Evolutionary conservation across 2,329 filamentous ascomycete species (phyloP), one percentile per base, ranked within the genome.

Genomic region (Hortaea werneckii): DNA sequence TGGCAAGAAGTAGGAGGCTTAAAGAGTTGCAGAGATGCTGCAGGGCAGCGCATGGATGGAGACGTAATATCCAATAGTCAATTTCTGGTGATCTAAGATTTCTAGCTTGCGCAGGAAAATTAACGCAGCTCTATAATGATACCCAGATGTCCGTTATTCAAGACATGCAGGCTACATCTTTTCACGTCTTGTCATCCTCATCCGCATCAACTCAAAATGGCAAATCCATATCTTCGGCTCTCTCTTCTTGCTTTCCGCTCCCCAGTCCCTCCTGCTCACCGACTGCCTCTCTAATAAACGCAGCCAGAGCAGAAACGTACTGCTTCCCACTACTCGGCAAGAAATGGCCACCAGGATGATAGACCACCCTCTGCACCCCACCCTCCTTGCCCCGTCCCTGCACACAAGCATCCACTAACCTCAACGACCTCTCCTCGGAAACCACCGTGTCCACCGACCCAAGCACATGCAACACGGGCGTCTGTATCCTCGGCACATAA

Each of bases 331-430:
- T 71, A 44, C 66, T 80, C 0, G 90, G 90, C 58, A 95, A 77
- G 59, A 94, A 88, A 64, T 96, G 90, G 0, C 89, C 89, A 6
- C 90, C 90, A 1, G 90, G 89, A 65, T 94, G 87, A 56, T 83
- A 79, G 43, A 83, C 72, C 43, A 78, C 72, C 54, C 68, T 74
- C 37, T 51, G 49, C 29, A 60, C 60, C 29, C 55, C 54, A 4
- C 61, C 63, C 12, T 54, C 51, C 38, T 65, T 69, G 45, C 59
- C 72, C 40, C 72, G 73, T 51, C 63, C 60, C 35, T 56, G 50
- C n/a, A 57, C 74, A 63, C 81, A 87, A 40, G 75, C 73, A 26
- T 87, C 80, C 2, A 85, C 74, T 47, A 95, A 66, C 20, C 71
- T 76, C 57, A 77, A 70, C 62, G 79, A 86, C 58, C 86, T 72